Conservation (phyloP, 2,329 filamentous ascomycete species). For the Sphaerulina vaccinii region DNA sequence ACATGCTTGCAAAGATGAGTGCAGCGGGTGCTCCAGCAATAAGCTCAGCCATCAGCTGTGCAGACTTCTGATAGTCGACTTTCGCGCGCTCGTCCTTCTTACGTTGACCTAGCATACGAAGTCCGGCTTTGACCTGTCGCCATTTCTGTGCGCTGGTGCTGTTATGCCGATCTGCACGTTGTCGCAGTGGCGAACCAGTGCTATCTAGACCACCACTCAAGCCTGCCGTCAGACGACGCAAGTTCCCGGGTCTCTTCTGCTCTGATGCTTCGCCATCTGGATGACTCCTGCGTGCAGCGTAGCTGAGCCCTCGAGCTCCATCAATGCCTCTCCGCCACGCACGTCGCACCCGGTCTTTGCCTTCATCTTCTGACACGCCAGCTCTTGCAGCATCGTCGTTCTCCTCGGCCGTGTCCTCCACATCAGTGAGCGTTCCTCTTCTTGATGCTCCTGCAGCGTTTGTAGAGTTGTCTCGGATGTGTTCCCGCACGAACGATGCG, state of each 20-base stretch:
- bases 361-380: constrained; percentile 53
- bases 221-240: constrained; percentile 47
- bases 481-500: constrained; percentile 48
- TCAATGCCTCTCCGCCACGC: constrained; percentile 49
- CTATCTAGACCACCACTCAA: constrained; percentile 38
- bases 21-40: constrained; percentile 90
- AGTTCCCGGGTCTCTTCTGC: constrained; percentile 43
- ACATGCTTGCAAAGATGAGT: constrained; percentile 93
- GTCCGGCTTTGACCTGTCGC: constrained; percentile 86
- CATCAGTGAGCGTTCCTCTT: constrained; percentile 46
- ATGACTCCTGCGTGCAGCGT: constrained; percentile 35
- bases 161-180: constrained; percentile 47
- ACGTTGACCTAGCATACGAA: constrained; percentile 74
- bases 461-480: constrained; percentile 52
- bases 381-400: constrained; percentile 36
- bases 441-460: constrained; percentile 60
- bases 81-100: constrained; percentile 82
- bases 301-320: constrained; percentile 49
- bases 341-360: constrained; percentile 48
- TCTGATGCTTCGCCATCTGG: constrained; percentile 36
- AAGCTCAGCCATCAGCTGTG: constrained; percentile 92
- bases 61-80: constrained; percentile 91
- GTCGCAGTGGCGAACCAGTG: constrained; percentile 43
- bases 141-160: constrained; percentile 71
- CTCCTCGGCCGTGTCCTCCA: constrained; percentile 41